Base-by-base conservation (phyloP, 805 yeast species). In the Starmera caribaea region DNA sequence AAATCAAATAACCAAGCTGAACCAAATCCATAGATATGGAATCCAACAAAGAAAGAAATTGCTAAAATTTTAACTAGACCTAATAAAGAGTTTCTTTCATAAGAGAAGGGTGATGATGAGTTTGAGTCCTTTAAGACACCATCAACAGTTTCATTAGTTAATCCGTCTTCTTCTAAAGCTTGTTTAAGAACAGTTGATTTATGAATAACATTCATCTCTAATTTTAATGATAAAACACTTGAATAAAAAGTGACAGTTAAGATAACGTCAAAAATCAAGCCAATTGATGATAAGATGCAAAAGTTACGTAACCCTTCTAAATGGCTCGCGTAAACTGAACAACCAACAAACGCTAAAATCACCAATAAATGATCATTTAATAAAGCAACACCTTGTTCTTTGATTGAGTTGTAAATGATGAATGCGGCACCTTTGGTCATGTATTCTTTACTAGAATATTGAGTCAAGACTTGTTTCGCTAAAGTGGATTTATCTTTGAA, bases 91-190 rank as follows among this genome's bases (percentile, higher is more conserved):
- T 66, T 62, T 47, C 73, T 48, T 45, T 59, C 42, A 56, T 66
- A 37, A 54, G 47, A 49, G 52, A 47, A 41, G 39, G 49, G 38
- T 32, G 40, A 40, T 30, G 54, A 59, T 40, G 44, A 47, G n/a
- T 29, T 36, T 16, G 40, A 44, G 12, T 50, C 48, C 53, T 58
- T 40, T 46, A 47, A 77, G 30, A 88, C 89, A 31, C 77, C 71
- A 46, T 75, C 78, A 10, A 96, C 96, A 29, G 83, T 82, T 36
- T 66, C 59, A 32, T 77, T 75, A 34, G 83, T 72, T 29, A 90
- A 74, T 21, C 98, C 97, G 54, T 90, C 98, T 58, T 90, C 98
- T 65, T 89, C 92, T 46, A 90, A 68, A 26, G 85, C 87, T 45
- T 76, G 78, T 55, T 81, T 79, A 55, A 88, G 73, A 40, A 77